These are phyloP conservation scores for Zea luxurians DNA, from an alignment of 176 grass and related monocot genomes.

Conservation along the genomic window DNA sequence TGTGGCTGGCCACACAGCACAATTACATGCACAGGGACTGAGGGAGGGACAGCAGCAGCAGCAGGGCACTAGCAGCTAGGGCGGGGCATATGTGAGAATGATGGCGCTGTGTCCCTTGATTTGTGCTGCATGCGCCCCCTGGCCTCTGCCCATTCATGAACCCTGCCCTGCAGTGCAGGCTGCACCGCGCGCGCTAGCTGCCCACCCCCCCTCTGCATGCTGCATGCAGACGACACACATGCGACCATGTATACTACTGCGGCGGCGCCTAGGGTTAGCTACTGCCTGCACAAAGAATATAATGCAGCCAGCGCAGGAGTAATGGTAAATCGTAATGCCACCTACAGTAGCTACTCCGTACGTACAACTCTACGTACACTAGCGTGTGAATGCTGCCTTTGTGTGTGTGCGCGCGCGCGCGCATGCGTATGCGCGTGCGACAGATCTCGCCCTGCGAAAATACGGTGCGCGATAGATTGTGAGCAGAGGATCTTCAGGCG, in stretches of 20 bases:
- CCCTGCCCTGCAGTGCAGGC: conserved; percentile 18
- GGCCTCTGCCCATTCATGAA: conserved; percentile 25
- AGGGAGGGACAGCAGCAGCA: conserved; percentile 16
- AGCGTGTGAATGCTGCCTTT: background rate
- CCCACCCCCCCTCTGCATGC: background rate
- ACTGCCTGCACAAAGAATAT: background rate
- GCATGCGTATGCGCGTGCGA: background rate
- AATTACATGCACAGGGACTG: conserved; percentile 44
- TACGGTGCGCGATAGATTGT: background rate
- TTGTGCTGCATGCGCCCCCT: conserved; percentile 19
- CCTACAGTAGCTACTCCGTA: too few species aligned
- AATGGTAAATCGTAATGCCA: background rate
- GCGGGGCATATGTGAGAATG: conserved; percentile 35
- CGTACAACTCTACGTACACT: background rate
- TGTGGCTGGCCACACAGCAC: background rate
- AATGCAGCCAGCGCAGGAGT: background rate
- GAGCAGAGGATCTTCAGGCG: conserved; percentile 7
- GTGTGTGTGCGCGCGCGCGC: too few species aligned
- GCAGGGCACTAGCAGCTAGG: background rate
- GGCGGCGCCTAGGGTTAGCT: too few species aligned
- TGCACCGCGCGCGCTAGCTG: background rate
- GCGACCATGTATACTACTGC: background rate
- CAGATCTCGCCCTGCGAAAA: background rate
- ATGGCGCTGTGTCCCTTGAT: conserved; percentile 46
- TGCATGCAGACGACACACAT: conserved; percentile 14